Evolutionary conservation across 179 eudicot genomes (phyloP).

Genomic region (Drosera spatulata): DNA sequence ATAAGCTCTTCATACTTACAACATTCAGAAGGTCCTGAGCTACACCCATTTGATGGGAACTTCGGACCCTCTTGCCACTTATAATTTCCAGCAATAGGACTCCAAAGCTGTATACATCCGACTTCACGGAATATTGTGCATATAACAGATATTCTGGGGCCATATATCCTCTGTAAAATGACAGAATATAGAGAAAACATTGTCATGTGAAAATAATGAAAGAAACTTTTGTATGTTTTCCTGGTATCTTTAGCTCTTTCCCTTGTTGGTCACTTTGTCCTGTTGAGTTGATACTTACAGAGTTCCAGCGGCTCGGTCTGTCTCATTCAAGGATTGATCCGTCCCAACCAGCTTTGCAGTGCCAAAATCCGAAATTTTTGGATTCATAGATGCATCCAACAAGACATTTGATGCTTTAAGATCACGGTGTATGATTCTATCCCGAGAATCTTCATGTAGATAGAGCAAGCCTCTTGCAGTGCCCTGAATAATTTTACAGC

Average conservation of each 20-base stretch:
- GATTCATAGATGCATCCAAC: constrained; percentile 28
- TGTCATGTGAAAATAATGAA: no score
- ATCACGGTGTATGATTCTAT: constrained; percentile 27
- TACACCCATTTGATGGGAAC: constrained; percentile 3
- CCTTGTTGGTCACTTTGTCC: no score
- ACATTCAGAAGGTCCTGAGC: constrained; percentile 11
- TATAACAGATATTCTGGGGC: constrained; percentile 18
- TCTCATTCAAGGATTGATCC: no score
- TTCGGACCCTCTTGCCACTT: constrained; percentile 13
- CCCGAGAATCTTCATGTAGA: constrained; percentile 34
- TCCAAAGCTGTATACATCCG: constrained; percentile 19
- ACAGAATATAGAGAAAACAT: constrained; percentile 13
- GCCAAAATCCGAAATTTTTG: constrained; percentile 41
- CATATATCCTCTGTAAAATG: constrained; percentile 15
- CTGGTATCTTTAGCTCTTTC: no score
- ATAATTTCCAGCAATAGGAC: constrained; percentile 15
- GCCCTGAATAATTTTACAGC: constrained; percentile 38
- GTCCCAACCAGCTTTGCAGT: constrained; percentile 17
- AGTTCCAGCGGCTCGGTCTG: no score
- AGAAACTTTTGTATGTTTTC: no score
- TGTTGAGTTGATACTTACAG: no score
- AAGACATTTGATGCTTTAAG: constrained; percentile 32
- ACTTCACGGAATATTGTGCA: constrained; percentile 15
- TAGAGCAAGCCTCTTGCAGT: constrained; percentile 41
- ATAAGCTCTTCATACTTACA: constrained; percentile 7